Conservation (phyloP, 768 basidiomycete species). For the Pleurotus tuber-regium region DNA sequence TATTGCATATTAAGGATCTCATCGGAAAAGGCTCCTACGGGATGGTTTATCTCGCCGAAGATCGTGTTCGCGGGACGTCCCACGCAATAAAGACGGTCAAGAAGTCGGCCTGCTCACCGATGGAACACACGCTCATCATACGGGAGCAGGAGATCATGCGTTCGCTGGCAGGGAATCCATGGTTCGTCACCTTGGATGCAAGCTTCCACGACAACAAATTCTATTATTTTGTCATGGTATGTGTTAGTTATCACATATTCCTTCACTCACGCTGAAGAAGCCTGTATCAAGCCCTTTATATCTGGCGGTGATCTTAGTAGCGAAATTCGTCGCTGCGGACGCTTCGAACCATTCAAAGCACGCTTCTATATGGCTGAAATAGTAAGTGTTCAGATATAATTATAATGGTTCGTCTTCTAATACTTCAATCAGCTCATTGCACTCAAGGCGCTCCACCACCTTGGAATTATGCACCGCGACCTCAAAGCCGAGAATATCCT, state of each 20-base stretch:
- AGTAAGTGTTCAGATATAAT: conserved; percentile 1
- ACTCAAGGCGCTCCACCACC: conserved; percentile 1
- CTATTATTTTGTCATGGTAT: conserved; percentile 12
- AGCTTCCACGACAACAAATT: conserved; percentile 10
- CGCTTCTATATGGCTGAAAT: conserved; percentile 6
- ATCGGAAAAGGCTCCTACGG: conserved; percentile 8
- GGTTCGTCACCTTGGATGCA: conserved; percentile 8
- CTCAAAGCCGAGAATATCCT: conserved; percentile 12
- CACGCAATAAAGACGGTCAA: conserved; percentile 10
- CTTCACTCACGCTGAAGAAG: background rate
- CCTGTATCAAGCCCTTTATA: conserved; percentile 1
- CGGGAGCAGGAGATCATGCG: conserved; percentile 6
- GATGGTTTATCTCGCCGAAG: conserved; percentile 7
- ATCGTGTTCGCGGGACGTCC: conserved; percentile 5
- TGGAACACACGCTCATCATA: background rate
- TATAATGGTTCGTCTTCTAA: no score
- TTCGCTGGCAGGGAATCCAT: background rate
- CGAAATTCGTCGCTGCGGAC: conserved; percentile 2
- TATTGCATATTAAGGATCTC: conserved; percentile 14
- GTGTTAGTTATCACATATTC: no score
- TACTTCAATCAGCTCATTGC: conserved; percentile 9
- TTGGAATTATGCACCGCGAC: conserved; percentile 11
- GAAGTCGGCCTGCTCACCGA: conserved; percentile 6
- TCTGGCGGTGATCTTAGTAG: conserved; percentile 10
- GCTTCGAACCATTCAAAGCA: conserved; percentile 1